These are phyloP conservation scores for Licmophora abbreviata DNA, from an alignment of 108 stramenopile species.

Conservation along the genomic window DNA sequence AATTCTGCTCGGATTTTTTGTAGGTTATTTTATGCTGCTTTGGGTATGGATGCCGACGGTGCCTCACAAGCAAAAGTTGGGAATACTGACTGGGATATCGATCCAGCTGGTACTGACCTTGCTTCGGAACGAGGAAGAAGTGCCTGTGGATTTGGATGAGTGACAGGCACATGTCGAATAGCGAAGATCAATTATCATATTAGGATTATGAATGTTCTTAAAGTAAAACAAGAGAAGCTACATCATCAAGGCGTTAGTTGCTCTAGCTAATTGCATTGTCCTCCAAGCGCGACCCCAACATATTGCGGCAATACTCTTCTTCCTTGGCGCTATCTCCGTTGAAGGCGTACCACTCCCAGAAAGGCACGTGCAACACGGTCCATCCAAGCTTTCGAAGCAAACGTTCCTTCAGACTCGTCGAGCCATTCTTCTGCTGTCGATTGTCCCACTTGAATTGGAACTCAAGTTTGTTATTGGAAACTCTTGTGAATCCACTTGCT, in stretches of 20 bases:
- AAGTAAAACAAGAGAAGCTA: too few species aligned
- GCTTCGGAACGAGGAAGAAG: conserved; percentile 7
- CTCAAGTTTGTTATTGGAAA: conserved; percentile 11
- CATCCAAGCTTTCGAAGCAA: conserved; percentile 58
- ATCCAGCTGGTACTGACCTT: conserved; percentile 63
- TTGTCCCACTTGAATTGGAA: conserved; percentile 24
- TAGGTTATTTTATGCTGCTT: conserved; percentile 85
- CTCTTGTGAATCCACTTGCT: conserved; percentile 5
- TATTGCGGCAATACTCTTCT: conserved; percentile 36
- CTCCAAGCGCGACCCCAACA: conserved; percentile 23
- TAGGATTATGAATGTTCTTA: too few species aligned
- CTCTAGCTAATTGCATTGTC: too few species aligned
- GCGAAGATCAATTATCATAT: too few species aligned
- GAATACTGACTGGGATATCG: conserved; percentile 81
- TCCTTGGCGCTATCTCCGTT: conserved; percentile 26
- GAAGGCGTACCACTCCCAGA: conserved; percentile 70
- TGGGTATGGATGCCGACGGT: conserved; percentile 93
- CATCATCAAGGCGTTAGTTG: too few species aligned
- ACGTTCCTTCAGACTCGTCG: conserved; percentile 59
- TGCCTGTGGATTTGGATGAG: not conserved
- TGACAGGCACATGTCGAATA: too few species aligned
- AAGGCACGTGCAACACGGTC: conserved; percentile 69
- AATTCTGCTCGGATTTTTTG: conserved; percentile 86
- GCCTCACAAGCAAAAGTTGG: conserved; percentile 85
- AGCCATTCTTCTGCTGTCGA: conserved; percentile 49